Conservation (phyloP, 1,284 basidiomycete genomes). For the Irpex sp. region DNA sequence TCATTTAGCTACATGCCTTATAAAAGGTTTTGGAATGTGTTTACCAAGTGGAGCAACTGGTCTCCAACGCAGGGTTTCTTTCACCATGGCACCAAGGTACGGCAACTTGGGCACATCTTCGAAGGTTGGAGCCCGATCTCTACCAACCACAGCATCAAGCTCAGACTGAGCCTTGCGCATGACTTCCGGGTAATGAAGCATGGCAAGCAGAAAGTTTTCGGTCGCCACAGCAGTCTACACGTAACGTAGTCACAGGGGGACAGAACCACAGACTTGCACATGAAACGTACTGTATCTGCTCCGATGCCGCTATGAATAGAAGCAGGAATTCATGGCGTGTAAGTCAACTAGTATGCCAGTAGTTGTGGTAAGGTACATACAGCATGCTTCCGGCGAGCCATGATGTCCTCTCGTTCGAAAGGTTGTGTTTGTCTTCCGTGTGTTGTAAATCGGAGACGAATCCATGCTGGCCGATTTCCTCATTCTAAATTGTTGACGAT, state of each 20-base stretch:
- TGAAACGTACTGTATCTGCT: not conserved
- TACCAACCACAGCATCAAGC: not conserved
- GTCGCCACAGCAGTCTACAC: not conserved
- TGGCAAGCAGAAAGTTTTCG: not conserved
- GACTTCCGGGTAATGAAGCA: slow-evolving; percentile 2
- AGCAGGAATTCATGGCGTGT: not conserved
- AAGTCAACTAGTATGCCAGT: too few species aligned
- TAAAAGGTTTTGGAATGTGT: not conserved
- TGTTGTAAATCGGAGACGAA: not conserved
- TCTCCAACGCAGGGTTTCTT: slow-evolving; percentile 2
- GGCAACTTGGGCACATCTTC: not conserved
- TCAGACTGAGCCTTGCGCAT: slow-evolving; percentile 5
- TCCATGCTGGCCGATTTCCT: not conserved
- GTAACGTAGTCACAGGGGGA: not conserved
- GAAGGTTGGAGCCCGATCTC: not conserved
- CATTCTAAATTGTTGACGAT: not conserved
- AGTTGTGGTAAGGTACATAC: not conserved
- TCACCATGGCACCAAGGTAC: slow-evolving; percentile 3
- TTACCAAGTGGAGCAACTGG: not conserved
- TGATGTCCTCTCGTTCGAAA: not conserved
- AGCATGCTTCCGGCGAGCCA: not conserved
- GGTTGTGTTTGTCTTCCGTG: not conserved
- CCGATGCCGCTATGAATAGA: not conserved
- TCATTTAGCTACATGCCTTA: too few species aligned
- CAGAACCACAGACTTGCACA: not conserved